A percentile compares a stretch with the other conserved stretches of the same genome.
Evolutionary conservation across 345 rosid species (phyloP).

Genomic region (Camelina neglecta): DNA sequence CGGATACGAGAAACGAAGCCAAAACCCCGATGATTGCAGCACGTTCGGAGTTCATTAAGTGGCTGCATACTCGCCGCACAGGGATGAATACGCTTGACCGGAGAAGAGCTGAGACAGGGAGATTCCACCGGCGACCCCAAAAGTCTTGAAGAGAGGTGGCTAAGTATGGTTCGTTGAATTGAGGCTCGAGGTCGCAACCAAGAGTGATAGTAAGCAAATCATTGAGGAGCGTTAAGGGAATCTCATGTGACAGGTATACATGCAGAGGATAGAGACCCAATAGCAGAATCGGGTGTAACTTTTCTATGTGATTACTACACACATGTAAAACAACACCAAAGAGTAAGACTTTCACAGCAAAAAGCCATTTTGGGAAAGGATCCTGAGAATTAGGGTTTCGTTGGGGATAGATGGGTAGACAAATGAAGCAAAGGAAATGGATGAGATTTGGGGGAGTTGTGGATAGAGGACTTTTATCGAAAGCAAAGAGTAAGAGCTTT

Average conservation of each 20-base stretch:
- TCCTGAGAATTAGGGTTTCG: constrained; percentile 13
- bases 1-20: constrained; percentile 41
- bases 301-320: constrained; percentile 37
- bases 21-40: constrained; percentile 9
- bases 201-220: constrained; percentile 38
- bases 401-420: constrained; percentile 56
- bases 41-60: constrained; percentile 1
- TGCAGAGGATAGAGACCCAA: constrained; percentile 44
- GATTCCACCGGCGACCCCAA: constrained; percentile 58
- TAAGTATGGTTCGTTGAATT: constrained; percentile 54
- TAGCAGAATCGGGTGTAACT: constrained; percentile 42
- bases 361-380: constrained; percentile 31
- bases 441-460: constrained; percentile 38
- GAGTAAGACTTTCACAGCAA: constrained; percentile 45
- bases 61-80: not conserved
- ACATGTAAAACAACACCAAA: constrained; percentile 37
- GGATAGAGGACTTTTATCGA: constrained; percentile 46
- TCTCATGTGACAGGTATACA: constrained; percentile 50
- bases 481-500: constrained; percentile 55
- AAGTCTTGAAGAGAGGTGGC: no score
- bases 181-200: constrained; percentile 49
- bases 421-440: constrained; percentile 48
- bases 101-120: constrained; percentile 55
- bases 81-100: constrained; percentile 52
- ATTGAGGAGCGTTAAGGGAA: constrained; percentile 43